Base-by-base conservation (phyloP, 306 rosid species). In the Glycyrrhiza uralensis region DNA sequence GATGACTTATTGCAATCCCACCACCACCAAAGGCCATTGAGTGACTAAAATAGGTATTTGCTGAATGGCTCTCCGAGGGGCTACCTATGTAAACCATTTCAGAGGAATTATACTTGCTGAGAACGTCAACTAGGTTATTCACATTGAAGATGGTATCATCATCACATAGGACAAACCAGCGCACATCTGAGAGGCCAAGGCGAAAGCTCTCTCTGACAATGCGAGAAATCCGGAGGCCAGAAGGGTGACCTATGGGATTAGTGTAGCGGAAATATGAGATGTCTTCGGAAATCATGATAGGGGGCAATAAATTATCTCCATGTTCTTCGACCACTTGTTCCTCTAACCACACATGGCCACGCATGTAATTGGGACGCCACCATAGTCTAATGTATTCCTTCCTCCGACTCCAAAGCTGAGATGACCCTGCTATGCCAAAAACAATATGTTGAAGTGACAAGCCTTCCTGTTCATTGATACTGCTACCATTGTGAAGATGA, bases 11-110 rank as follows among this genome's bases (percentile, higher is more conserved):
- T 17, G 91, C 93, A n/a, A 90, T 85, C 24, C 93, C 93, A 4
- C 89, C 96, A 10, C 96, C 93, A 4, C 96, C 96, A 29, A 66
- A 90, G 61, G 96, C 96, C 93, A 90, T 87, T 18, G 93, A 84
- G 74, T 90, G 96, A 57, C 96, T 85, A 74, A 90, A 90, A 64
- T 87, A 87, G 13, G 90, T 75, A 72, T 90, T 90, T 26, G 96
- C 89, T 0, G 96, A 90, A 80, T 90, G 96, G 69, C 92, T 87
- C 79, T 90, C 96, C 0, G 92, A 90, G 38, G 92, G 85, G 74
- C 92, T 85, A 18, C 96, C 96, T 39, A 90, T 80, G 82, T 90
- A 90, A 68, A 85, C 68, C 96, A 90, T 90, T 84, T 87, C 92
- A 54, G 96, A 85, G 29, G 92, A 75, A 81, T 90, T 80, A 60